Base-by-base conservation (phyloP, 176 grass and related monocot species). In the Bonia amplexicaulis region DNA sequence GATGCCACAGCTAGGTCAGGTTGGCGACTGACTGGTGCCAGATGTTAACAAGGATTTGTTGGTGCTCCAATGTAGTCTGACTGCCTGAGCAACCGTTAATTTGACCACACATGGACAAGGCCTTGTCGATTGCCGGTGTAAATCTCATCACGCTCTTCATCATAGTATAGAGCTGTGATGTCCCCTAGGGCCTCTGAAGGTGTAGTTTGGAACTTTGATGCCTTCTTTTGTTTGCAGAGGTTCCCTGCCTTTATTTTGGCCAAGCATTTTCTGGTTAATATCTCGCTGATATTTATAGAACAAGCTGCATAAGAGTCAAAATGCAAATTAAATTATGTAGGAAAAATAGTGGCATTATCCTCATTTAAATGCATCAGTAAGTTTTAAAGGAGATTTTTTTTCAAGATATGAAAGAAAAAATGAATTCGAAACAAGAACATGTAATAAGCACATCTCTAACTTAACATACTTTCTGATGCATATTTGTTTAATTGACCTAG, bases 221-320 rank as follows among this genome's bases (percentile, higher is more conserved):
- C 15, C 70, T 12, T 79, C 54, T 20, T 85, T 46, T 80, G 39
- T 73, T 73, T 88, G 82, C 66, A 60, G 39, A 87, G 72, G 77
- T 67, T 72, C 76, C 78, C 80, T 12, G 83, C 86, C 73, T 85
- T 85, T 84, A 94, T 94, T 86, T 94, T 94, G 35, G 86, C 92
- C 46, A 94, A 57, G 29, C 86, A 94, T 91, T 94, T 94, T 49
- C 89, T 88, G 0, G 92, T 93, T 72, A 93, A 86, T 76, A 93
- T 93, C 73, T 93, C 87, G 2, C 92, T 93, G 72, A 93, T 93
- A 78, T 93, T 88, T 74, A 93, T 93, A 15, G 92, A 93, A 51
- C 85, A 89, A 57, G 73, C 92, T 90, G 82, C 71, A 82, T 23
- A 73, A 12, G 39, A 45, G 45, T 35, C 51, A 83, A 78, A 31